Base-by-base conservation (phyloP, 495 filamentous ascomycete species). In the Chaetomium tenue region DNA sequence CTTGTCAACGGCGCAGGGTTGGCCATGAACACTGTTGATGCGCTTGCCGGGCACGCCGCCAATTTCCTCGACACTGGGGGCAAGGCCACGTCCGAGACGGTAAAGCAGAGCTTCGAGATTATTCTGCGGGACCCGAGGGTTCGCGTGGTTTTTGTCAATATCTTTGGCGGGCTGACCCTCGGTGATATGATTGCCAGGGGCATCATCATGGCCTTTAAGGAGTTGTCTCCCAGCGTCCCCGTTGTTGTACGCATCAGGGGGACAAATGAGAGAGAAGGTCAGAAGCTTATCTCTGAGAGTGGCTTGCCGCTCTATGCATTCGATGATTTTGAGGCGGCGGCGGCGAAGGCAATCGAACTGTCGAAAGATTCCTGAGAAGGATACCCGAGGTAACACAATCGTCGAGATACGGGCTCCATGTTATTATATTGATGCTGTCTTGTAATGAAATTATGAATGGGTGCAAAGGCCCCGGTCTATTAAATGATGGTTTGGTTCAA, bases 21-120 rank as follows among this genome's bases (percentile, higher is more conserved):
- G 23, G 91, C 91, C 12, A 95, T 97, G 91, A 95, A 95, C 75
- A 95, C 92, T 0, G 85, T 91, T 63, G 92, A 96, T 70, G 88
- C 89, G 3, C 84, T 95, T 8, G 80, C 82, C 4, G 87, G 87
- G 53, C 76, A 81, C 50, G 86, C 85, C 30, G 83, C 91, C 33
- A 96, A 96, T 64, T 96, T 97, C 77, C 81, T 96, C 30, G 92
- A 96, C 72, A 95, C 91, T 0, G 92, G 92, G 33, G 92, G 91
- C 58, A 96, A 95, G 73, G 92, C 92, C 1, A 96, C 92, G 2
- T 84, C 83, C n/a, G 86, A 88, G 68, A 95, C 91, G 0, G 89
- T 97, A 46, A 88, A 89, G 75, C 80, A 85, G 53, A 88, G 86
- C 23, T 93, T 96, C 67, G 80, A 85, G 55, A 77, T 90, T 11